Evolutionary conservation across 805 yeast genomes (phyloP).

Genomic region (Barnettozyma wickerhamii): DNA sequence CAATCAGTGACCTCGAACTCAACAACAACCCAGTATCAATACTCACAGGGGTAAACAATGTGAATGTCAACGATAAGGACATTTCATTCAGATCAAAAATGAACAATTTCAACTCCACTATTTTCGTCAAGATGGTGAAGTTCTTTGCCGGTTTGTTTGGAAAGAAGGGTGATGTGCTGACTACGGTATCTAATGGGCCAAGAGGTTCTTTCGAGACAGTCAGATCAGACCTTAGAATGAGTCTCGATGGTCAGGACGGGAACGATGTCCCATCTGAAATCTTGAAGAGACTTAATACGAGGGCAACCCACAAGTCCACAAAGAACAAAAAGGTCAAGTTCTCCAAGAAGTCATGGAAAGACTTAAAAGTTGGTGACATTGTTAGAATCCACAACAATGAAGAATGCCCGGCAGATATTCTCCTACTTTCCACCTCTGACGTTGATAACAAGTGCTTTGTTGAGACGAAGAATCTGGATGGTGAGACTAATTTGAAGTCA

Average conservation of each 20-base stretch:
- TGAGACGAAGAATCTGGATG: conserved; percentile 79
- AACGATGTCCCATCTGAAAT: conserved; percentile 6
- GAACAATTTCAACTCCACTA: conserved; percentile 45
- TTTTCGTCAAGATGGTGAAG: conserved; percentile 21
- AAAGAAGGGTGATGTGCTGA: conserved; percentile 11
- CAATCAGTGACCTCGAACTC: conserved; percentile 64
- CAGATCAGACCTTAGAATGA: conserved; percentile 9
- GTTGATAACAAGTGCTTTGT: conserved; percentile 63
- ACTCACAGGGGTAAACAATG: conserved; percentile 47
- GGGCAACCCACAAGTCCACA: conserved; percentile 3
- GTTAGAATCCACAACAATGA: conserved; percentile 68
- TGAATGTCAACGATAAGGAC: conserved; percentile 55
- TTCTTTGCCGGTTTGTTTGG: conserved; percentile 18
- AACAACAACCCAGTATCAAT: conserved; percentile 71
- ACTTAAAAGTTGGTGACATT: conserved; percentile 67
- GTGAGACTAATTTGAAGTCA: conserved; percentile 72
- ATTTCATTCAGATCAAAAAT: conserved; percentile 47
- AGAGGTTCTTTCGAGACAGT: conserved; percentile 17
- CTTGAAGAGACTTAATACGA: conserved; percentile 6
- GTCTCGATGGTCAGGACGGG: conserved; percentile 2
- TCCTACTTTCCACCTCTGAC: conserved; percentile 61
- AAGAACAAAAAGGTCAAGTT: conserved; percentile 23
- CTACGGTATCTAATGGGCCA: neutral
- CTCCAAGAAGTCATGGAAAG: conserved; percentile 51
- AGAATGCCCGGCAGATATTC: conserved; percentile 74